These are phyloP conservation scores for Fusarium sp. DNA, from an alignment of 2,329 filamentous ascomycete species.

Conservation along the genomic window DNA sequence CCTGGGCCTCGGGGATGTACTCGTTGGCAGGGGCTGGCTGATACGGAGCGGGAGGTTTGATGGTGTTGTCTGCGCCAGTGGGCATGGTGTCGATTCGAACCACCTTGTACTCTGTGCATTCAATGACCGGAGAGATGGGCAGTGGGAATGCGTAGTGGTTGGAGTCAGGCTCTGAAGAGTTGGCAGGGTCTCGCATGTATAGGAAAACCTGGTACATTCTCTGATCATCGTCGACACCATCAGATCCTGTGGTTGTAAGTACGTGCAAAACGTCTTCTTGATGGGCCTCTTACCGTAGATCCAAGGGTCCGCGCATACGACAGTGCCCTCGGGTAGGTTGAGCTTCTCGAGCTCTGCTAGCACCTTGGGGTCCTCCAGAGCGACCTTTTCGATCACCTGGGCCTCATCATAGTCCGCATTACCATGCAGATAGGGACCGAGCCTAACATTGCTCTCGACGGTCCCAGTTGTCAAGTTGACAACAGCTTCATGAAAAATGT, in stretches of 20 bases:
- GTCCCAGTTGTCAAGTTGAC: slow-evolving; percentile 27
- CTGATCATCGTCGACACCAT: slow-evolving; percentile 29
- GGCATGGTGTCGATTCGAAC: slow-evolving; percentile 27
- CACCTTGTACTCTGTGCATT: slow-evolving; percentile 28
- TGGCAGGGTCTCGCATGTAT: slow-evolving; percentile 31
- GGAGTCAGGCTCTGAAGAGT: slow-evolving; percentile 32
- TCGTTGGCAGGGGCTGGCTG: slow-evolving; percentile 47
- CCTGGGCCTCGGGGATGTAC: slow-evolving; percentile 65
- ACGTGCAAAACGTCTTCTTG: accelerated
- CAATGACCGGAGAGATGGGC: slow-evolving; percentile 28
- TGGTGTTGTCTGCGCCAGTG: slow-evolving; percentile 17
- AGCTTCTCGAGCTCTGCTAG: slow-evolving; percentile 29
- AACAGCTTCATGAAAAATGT: slow-evolving; percentile 32
- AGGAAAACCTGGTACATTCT: slow-evolving; percentile 41
- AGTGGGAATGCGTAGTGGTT: slow-evolving; percentile 38
- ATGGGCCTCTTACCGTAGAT: slow-evolving; percentile 23
- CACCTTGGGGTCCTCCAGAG: slow-evolving; percentile 25
- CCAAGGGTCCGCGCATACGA: slow-evolving; percentile 35
- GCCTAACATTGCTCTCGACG: slow-evolving; percentile 35
- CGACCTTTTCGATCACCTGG: slow-evolving; percentile 32
- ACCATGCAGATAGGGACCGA: slow-evolving; percentile 27
- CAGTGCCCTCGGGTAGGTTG: slow-evolving; percentile 30
- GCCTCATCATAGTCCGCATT: slow-evolving; percentile 35
- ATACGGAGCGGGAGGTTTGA: slow-evolving; percentile 7
- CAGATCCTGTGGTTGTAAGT: slow-evolving; percentile 23